Evolutionary conservation across 1,139 yeast genomes (phyloP).

Genomic region (Kodamaea plutei): DNA sequence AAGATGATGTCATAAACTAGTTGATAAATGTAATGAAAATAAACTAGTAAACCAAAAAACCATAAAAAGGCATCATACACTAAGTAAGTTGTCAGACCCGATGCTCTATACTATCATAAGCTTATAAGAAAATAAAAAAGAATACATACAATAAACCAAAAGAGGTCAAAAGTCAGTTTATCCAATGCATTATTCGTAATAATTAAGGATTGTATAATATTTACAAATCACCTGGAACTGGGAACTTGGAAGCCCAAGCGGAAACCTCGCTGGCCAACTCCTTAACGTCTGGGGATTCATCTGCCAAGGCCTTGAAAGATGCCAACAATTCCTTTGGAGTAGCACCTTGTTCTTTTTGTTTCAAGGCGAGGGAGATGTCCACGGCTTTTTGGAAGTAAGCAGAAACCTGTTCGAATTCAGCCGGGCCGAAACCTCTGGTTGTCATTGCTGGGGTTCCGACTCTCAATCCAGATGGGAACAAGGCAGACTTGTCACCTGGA

Average conservation of each 20-base stretch:
- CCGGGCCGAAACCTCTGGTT: constrained; percentile 83
- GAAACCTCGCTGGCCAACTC: constrained; percentile 59
- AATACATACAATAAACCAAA: no score
- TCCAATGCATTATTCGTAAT: no score
- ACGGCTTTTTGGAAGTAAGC: constrained; percentile 78
- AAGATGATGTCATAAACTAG: no score
- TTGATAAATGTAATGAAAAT: no score
- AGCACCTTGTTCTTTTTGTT: constrained; percentile 54
- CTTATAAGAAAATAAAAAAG: no score
- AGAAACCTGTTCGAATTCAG: constrained; percentile 76
- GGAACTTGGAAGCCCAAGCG: constrained; percentile 62
- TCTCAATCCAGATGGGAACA: constrained; percentile 93
- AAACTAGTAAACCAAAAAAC: no score
- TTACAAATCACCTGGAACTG: constrained; percentile 82
- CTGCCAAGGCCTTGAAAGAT: constrained; percentile 62
- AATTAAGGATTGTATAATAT: no score
- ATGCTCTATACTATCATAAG: no score
- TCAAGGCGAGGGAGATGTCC: constrained; percentile 56
- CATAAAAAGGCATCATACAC: no score
- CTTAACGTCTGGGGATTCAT: constrained; percentile 53
- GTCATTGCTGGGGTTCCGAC: constrained; percentile 99
- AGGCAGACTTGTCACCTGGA: constrained; percentile 93
- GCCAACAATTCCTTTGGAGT: constrained; percentile 62
- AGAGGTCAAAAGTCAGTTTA: no score
- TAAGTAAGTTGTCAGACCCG: no score